Percentiles rank a stretch among this genome's conserved stretches.
These are phyloP conservation scores for Sabuloglossum arenarium DNA, from an alignment of 495 filamentous ascomycete species.

Conservation along the genomic window DNA sequence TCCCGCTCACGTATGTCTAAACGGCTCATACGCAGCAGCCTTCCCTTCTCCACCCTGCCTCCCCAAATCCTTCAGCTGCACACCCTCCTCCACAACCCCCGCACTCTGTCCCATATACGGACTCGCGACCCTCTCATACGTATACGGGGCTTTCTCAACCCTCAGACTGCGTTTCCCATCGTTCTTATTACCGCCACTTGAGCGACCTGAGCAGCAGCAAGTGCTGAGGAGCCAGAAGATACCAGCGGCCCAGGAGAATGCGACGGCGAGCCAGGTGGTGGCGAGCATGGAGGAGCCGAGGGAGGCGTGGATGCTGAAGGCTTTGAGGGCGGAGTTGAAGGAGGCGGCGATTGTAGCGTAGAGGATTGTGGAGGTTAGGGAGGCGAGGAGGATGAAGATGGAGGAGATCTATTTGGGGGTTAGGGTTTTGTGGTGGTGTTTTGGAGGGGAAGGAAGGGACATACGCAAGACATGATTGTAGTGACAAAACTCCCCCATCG, in stretches of 20 bases:
- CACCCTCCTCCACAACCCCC: background rate
- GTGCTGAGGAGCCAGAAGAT: slow-evolving; percentile 7
- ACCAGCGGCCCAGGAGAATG: slow-evolving; percentile 3
- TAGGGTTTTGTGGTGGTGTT: slow-evolving; percentile 4
- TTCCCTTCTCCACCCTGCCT: background rate
- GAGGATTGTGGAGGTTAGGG: slow-evolving; percentile 11
- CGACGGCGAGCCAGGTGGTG: slow-evolving; percentile 11
- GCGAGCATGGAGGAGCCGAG: slow-evolving; percentile 3
- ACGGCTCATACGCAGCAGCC: slow-evolving; percentile 9
- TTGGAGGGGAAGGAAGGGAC: slow-evolving; percentile 21
- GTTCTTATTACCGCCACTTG: slow-evolving; percentile 17
- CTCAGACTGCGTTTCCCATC: slow-evolving; percentile 14
- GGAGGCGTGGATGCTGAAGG: background rate
- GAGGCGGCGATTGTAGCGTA: background rate
- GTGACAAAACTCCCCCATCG: slow-evolving; percentile 56
- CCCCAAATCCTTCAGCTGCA: slow-evolving; percentile 6
- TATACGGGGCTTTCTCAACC: slow-evolving; percentile 30
- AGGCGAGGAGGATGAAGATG: slow-evolving; percentile 14
- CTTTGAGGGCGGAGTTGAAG: background rate
- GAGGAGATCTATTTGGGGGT: slow-evolving; percentile 4
- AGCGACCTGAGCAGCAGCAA: slow-evolving; percentile 4
- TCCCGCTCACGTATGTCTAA: slow-evolving; percentile 10
- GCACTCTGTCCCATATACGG: slow-evolving; percentile 5
- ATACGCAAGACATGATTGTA: slow-evolving; percentile 44
- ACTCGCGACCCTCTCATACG: slow-evolving; percentile 26